Evolutionary conservation across 441 rosid genomes (phyloP), one percentile per base, ranked within the genome.

Genomic region (Eruca vesicaria): DNA sequence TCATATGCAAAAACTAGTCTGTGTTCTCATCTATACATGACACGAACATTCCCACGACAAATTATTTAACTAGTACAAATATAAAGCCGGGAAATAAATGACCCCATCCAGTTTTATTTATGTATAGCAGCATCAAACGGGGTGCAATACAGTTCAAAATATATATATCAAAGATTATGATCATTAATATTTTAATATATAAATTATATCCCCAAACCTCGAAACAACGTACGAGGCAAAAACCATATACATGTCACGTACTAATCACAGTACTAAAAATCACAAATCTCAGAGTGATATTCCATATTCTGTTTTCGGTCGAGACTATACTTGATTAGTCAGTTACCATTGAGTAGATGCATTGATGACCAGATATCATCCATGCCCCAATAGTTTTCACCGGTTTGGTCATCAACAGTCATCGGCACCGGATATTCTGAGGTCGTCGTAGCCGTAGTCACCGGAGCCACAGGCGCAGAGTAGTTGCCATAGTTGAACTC

Each of bases 291-390:
- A 45, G 19, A 60, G 36, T 55, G 19, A 71, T 70, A 52, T 28
- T 41, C 66, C 69, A 63, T 12, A 8, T 19, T 31, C 33, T 69
- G 59, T 48, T 23, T 26, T 29, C 29, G 7, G 12, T 11, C 20
- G 55, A 63, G 45, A 52, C 23, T 73, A 33, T 70, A 19, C 23
- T 56, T 33, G 16, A 38, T 38, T 14, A 28, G 57, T 89, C 81
- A 91, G 63, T 91, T 88, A 16, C 83, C 86, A 68, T 85, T 90
- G 29, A 87, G 84, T 70, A 93, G 68, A 21, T 93, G 90, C 90
- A 90, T 86, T 61, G 96, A 90, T 69, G 97, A 89, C 98, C 98
- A 96, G 55, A 96, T 73, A 77, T 93, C 98, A 81, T 93, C 98
- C 86, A 91, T 84, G 81, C 83, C 88, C 99, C 99, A 96, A 75